Conservation (phyloP, 2,329 filamentous ascomycete genomes). For the Sphaerulina populicola region DNA sequence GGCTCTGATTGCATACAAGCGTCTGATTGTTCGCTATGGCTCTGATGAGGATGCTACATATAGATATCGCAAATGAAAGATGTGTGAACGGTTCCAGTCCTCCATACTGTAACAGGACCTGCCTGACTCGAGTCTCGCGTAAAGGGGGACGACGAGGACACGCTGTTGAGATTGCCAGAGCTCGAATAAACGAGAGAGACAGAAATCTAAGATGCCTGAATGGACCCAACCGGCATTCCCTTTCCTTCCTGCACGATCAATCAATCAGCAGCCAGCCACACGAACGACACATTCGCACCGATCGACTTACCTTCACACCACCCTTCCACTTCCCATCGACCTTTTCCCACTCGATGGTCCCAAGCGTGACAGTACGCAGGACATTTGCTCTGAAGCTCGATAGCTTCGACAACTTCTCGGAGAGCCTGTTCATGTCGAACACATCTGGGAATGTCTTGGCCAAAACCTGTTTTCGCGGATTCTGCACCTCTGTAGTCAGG, state of each 20-base stretch:
- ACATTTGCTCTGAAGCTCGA: conserved; percentile 34
- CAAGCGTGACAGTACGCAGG: conserved; percentile 31
- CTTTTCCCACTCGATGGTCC: conserved; percentile 31
- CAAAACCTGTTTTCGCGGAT: conserved; percentile 7
- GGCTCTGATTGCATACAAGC: not conserved
- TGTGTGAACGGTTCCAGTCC: not conserved
- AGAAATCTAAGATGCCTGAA: not conserved
- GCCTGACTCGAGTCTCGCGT: too few species aligned
- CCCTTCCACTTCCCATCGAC: conserved; percentile 30
- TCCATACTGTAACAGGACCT: too few species aligned
- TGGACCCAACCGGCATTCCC: not conserved
- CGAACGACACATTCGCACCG: not conserved
- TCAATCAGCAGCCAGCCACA: not conserved
- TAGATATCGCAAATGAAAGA: not conserved
- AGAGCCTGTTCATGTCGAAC: conserved; percentile 32
- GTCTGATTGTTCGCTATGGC: not conserved
- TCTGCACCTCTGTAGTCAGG: conserved; percentile 6
- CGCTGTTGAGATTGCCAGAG: not conserved
- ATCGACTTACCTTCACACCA: conserved; percentile 21
- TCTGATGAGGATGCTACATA: not conserved
- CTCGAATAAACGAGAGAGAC: not conserved
- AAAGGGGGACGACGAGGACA: not conserved
- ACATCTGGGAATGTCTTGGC: conserved; percentile 30
- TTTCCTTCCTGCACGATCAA: not conserved
- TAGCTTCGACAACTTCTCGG: conserved; percentile 31